A percentile compares a stretch with the other conserved stretches of the same genome.
phyloP scores from a whole-genome alignment of 768 basidiomycete genomes.

The Podaxis mareebaensis region DNA sequence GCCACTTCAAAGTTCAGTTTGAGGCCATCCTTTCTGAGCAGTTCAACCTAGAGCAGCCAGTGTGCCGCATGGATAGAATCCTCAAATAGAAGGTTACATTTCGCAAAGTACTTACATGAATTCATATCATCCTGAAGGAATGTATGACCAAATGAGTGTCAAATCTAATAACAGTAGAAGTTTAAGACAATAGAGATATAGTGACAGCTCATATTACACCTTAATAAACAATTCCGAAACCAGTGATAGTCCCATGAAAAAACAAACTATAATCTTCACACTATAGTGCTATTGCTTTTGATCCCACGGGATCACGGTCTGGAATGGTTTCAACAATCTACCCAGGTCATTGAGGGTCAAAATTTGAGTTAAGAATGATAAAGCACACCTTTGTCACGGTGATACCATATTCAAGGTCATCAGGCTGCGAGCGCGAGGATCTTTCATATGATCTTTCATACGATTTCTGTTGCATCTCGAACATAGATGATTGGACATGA shows the following conservation, averaged over 20 bases:
- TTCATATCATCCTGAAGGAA: background rate
- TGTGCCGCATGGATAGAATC: no score
- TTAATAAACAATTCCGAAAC: background rate
- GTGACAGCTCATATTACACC: background rate
- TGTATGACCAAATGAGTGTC: background rate
- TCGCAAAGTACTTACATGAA: no score
- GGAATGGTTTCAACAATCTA: slow-evolving; percentile 39
- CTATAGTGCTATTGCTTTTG: slow-evolving; percentile 6
- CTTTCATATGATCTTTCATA: slow-evolving; percentile 22
- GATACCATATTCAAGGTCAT: slow-evolving; percentile 37
- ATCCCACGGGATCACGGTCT: slow-evolving; percentile 24
- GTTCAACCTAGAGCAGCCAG: no score
- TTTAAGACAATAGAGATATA: background rate
- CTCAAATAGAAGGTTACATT: no score
- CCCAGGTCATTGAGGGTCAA: background rate
- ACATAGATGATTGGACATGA: slow-evolving; percentile 25
- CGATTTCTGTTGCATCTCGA: slow-evolving; percentile 31
- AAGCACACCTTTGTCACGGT: slow-evolving; percentile 38
- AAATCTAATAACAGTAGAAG: background rate
- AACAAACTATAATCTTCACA: background rate
- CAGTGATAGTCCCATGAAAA: background rate
- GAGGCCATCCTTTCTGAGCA: no score
- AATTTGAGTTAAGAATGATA: background rate
- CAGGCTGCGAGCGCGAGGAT: slow-evolving; percentile 15
- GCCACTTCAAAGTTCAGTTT: no score